Evolutionary conservation across 306 rosid species (phyloP), one percentile per base, ranked within the genome.

Genomic region (Chamaecrista fasciculata): DNA sequence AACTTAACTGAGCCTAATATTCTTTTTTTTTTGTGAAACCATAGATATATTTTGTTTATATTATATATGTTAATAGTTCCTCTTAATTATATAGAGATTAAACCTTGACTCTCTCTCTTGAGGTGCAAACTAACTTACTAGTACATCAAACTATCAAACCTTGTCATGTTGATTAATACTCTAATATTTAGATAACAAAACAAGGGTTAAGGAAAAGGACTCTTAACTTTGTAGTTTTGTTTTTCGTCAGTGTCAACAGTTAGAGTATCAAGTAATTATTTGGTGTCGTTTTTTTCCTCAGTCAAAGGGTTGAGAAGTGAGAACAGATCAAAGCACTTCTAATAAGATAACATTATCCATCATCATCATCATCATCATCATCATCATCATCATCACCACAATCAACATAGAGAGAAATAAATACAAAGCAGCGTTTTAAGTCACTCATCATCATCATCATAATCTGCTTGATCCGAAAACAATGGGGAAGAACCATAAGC

Each of bases 131-230:
- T n/a, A n/a, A n/a, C n/a, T n/a, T n/a, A n/a, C n/a, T n/a, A n/a
- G n/a, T n/a, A n/a, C n/a, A n/a, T n/a, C n/a, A n/a, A n/a, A n/a
- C n/a, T n/a, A n/a, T n/a, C n/a, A n/a, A n/a, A n/a, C n/a, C n/a
- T n/a, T n/a, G n/a, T n/a, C n/a, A n/a, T n/a, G n/a, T n/a, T n/a
- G n/a, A n/a, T n/a, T 43, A 71, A 72, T 75, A 70, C 68, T 67
- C 74, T 73, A 68, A 76, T 72, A 66, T 40, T 79, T 59, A 62
- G 76, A 74, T 39, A 36, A 76, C 60, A 76, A 39, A 79, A 69
- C 50, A 62, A 37, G 56, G 72, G 75, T 75, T 20, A 74, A 44
- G 78, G 87, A 82, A 69, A 71, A 80, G 33, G 84, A 86, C 73
- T 10, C 69, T 48, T 65, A 72, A 62, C 74, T 57, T 47, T 78